phyloP scores from a whole-genome alignment of 1,139 yeast genomes.

The Scheffersomyces lignicola region DNA sequence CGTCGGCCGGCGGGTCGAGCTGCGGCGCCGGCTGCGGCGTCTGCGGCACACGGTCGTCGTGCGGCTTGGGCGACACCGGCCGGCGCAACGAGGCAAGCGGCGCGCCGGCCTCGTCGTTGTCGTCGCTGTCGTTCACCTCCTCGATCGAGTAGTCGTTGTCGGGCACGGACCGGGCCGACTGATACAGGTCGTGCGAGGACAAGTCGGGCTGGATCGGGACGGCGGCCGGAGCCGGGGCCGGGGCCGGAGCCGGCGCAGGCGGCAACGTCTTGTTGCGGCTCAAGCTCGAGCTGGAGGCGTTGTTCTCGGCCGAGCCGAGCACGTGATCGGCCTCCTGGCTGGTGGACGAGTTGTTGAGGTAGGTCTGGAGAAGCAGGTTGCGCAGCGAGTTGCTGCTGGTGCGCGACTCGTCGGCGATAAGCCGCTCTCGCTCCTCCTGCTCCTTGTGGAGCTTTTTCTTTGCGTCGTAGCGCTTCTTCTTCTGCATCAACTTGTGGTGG shows the following conservation, averaged over 20 bases:
- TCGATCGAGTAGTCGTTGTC: slow-evolving; percentile 38
- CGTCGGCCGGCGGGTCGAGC: slow-evolving; percentile 25
- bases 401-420: slow-evolving; percentile 4
- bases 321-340: slow-evolving; percentile 3
- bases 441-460: slow-evolving; percentile 32
- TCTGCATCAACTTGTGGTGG: slow-evolving; percentile 79
- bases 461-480: slow-evolving; percentile 55
- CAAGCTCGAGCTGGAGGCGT: slow-evolving; percentile 1
- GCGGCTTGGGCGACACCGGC: slow-evolving; percentile 2
- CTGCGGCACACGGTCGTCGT: neutral
- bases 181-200: no score
- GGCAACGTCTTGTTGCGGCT: slow-evolving; percentile 2
- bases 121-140: slow-evolving; percentile 42
- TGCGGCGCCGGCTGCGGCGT: slow-evolving; percentile 7
- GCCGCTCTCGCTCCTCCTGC: slow-evolving; percentile 8
- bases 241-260: slow-evolving; percentile 1
- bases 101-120: slow-evolving; percentile 24
- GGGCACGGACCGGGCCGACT: slow-evolving; percentile 3
- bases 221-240: slow-evolving; percentile 1
- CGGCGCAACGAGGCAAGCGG: slow-evolving; percentile 1
- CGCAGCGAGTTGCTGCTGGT: slow-evolving; percentile 12
- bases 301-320: slow-evolving; percentile 5
- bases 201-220: neutral
- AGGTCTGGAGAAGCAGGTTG: slow-evolving; percentile 14
- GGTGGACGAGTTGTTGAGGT: slow-evolving; percentile 8